phyloP scores from a whole-genome alignment of 768 basidiomycete species.

The Wakefieldia striispora region DNA sequence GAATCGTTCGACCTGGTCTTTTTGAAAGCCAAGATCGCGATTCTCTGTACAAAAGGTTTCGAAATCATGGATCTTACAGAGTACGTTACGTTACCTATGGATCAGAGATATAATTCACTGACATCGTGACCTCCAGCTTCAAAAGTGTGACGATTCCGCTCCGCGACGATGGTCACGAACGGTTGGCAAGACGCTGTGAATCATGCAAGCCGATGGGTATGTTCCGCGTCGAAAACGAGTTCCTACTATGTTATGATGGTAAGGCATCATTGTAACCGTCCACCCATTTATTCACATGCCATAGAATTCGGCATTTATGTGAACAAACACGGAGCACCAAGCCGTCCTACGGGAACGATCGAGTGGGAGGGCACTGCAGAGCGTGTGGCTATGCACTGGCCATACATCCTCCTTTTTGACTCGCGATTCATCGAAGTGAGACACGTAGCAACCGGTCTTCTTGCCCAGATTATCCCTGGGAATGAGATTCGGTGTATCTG shows the following conservation, averaged over 20 bases:
- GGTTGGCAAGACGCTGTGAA: constrained; percentile 78
- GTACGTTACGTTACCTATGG: constrained; percentile 44
- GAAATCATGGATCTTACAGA: constrained; percentile 97
- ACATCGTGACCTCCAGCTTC: constrained; percentile 46
- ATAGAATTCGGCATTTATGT: constrained; percentile 91
- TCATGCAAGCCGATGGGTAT: constrained; percentile 83
- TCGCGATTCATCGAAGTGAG: constrained; percentile 89
- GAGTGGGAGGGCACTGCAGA: constrained; percentile 96
- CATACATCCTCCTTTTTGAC: constrained; percentile 86
- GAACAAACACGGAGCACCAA: constrained; percentile 87
- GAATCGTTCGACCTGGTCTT: constrained; percentile 91
- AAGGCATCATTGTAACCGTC: constrained; percentile 15
- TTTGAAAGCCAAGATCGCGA: constrained; percentile 89
- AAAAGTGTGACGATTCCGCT: constrained; percentile 89
- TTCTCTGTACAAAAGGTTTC: constrained; percentile 91
- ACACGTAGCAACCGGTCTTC: constrained; percentile 74
- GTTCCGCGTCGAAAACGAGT: constrained; percentile 88
- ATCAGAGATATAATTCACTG: neutral
- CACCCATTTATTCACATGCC: constrained; percentile 6
- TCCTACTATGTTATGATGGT: constrained; percentile 89
- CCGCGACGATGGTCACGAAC: constrained; percentile 67
- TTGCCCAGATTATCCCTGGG: constrained; percentile 80
- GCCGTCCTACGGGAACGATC: constrained; percentile 64
- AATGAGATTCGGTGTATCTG: constrained; percentile 83
- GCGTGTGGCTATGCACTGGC: constrained; percentile 84